These are phyloP conservation scores for Earliella scabrosa DNA, from an alignment of 1,284 basidiomycete genomes.

Conservation along the genomic window DNA sequence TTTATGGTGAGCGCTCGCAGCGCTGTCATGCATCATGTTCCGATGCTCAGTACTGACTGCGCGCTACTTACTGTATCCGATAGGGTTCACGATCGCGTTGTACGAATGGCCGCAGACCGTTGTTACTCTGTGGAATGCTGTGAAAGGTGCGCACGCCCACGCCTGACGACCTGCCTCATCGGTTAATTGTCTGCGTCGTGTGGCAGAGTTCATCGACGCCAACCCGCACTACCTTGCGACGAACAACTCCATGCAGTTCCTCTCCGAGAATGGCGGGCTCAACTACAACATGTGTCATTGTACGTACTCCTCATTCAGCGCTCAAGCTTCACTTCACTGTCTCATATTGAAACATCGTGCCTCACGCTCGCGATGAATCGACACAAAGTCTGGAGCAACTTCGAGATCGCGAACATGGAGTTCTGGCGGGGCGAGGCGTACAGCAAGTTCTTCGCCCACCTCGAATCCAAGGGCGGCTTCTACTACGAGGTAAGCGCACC, in stretches of 20 bases:
- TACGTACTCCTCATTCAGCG: constrained; percentile 35
- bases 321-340: no score
- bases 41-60: no score
- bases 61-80: no score
- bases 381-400: constrained; percentile 72
- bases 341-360: no score
- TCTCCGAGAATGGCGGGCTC: constrained; percentile 67
- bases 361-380: no score
- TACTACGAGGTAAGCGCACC: constrained; percentile 82
- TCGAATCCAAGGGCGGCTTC: constrained; percentile 77
- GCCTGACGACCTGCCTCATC: no score
- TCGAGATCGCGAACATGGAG: constrained; percentile 76
- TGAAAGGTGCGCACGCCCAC: no score
- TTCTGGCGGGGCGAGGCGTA: constrained; percentile 69
- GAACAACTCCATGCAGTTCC: constrained; percentile 72
- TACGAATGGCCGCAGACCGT: constrained; percentile 81
- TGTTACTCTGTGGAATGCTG: constrained; percentile 74
- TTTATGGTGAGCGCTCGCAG: constrained; percentile 50
- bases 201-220: constrained; percentile 63
- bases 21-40: neutral
- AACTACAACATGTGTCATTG: constrained; percentile 81
- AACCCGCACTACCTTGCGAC: constrained; percentile 67
- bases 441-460: constrained; percentile 70
- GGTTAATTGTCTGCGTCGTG: no score
- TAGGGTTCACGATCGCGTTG: constrained; percentile 75